phyloP scores from a whole-genome alignment of 371 early-diverging fungal species.

The Mortierella sp. region DNA sequence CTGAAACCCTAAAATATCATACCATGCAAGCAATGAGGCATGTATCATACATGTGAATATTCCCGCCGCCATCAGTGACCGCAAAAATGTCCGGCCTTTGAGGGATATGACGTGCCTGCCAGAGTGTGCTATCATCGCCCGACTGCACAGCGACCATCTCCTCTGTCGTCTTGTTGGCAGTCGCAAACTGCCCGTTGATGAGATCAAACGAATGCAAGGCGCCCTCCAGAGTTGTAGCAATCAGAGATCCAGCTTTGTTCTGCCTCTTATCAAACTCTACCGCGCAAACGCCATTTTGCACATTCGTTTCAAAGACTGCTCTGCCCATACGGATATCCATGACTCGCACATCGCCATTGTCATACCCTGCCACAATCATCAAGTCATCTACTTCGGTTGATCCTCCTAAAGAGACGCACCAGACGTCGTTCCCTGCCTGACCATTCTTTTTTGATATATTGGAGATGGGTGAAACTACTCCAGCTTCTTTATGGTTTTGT shows the following conservation, averaged over 20 bases:
- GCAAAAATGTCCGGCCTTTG: slow-evolving; percentile 72
- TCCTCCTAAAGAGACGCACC: slow-evolving; percentile 78
- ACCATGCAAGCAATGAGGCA: background rate
- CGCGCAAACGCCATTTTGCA: slow-evolving; percentile 79
- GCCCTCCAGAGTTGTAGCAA: slow-evolving; percentile 67
- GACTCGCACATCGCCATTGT: slow-evolving; percentile 83
- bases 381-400: slow-evolving; percentile 59
- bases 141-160: slow-evolving; percentile 49
- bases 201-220: slow-evolving; percentile 40
- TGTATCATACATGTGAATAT: slow-evolving; percentile 62
- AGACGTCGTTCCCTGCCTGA: slow-evolving; percentile 68
- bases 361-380: slow-evolving; percentile 79
- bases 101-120: slow-evolving; percentile 81
- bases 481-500: slow-evolving; percentile 56
- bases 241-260: slow-evolving; percentile 60
- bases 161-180: background rate
- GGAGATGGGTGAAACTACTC: slow-evolving; percentile 64
- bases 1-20: background rate
- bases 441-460: slow-evolving; percentile 68
- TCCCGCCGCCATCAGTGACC: slow-evolving; percentile 77
- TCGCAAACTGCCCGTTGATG: slow-evolving; percentile 14
- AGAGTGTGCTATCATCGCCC: slow-evolving; percentile 73
- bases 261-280: slow-evolving; percentile 69
- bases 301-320: slow-evolving; percentile 80
- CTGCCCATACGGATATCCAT: slow-evolving; percentile 75